Conservation (phyloP, 2,329 filamentous ascomycete genomes). For the Ophiostoma himal-ulmi region DNA sequence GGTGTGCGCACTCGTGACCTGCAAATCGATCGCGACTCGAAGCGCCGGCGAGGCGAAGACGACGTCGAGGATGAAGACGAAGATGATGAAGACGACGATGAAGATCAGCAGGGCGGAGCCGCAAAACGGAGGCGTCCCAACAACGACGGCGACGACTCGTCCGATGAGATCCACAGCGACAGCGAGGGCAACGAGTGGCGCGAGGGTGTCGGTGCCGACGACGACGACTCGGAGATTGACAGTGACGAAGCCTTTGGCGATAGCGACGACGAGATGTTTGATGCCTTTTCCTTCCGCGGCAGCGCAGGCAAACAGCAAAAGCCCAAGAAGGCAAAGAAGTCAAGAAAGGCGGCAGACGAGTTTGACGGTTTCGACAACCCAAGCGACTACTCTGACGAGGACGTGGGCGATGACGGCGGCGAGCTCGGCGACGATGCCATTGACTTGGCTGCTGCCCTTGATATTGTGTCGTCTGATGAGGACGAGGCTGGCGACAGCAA, state of each 20-base stretch:
- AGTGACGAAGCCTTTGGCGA: slow-evolving; percentile 78
- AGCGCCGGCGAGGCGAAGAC: slow-evolving; percentile 41
- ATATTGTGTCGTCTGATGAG: slow-evolving; percentile 49
- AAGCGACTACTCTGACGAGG: slow-evolving; percentile 10
- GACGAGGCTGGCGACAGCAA: slow-evolving; percentile 38
- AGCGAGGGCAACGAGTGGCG: slow-evolving; percentile 82
- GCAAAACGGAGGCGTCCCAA: slow-evolving; percentile 38
- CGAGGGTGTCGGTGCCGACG: slow-evolving; percentile 57
- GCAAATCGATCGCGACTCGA: slow-evolving; percentile 43
- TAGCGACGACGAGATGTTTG: slow-evolving; percentile 80
- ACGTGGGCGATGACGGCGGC: slow-evolving; percentile 46
- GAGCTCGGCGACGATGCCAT: slow-evolving; percentile 56
- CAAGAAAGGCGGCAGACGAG: slow-evolving; percentile 43
- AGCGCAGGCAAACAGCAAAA: slow-evolving; percentile 36
- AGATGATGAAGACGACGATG: slow-evolving; percentile 57
- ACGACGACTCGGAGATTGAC: slow-evolving; percentile 60
- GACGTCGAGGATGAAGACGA: slow-evolving; percentile 46
- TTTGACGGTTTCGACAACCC: slow-evolving; percentile 47
- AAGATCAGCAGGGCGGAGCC: slow-evolving; percentile 53
- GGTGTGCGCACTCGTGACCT: slow-evolving; percentile 43
- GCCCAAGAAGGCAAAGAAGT: slow-evolving; percentile 35
- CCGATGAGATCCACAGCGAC: slow-evolving; percentile 70
- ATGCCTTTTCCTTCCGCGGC: slow-evolving; percentile 59
- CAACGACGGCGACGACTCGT: slow-evolving; percentile 46
- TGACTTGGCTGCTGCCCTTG: slow-evolving; percentile 52